These are phyloP conservation scores for Neonectria sp. DNA, from an alignment of 2,329 filamentous ascomycete genomes.

Conservation along the genomic window DNA sequence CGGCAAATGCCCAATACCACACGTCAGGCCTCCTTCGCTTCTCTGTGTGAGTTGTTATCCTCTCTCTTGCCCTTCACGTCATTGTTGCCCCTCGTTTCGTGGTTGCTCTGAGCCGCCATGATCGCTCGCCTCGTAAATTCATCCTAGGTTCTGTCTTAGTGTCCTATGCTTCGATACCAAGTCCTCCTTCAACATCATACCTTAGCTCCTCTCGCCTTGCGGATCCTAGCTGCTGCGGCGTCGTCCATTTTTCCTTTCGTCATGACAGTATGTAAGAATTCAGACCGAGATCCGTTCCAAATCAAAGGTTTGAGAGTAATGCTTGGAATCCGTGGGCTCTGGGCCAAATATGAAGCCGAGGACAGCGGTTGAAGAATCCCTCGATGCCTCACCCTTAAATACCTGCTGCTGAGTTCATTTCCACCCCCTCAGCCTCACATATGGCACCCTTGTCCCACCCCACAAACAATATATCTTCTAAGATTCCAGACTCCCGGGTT, in stretches of 20 bases:
- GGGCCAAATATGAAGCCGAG: not conserved
- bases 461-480: conserved; percentile 10
- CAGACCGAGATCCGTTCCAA: not conserved
- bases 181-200: conserved; percentile 43
- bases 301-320: not conserved
- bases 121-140: conserved; percentile 54
- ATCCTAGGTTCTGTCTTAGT: conserved; percentile 46
- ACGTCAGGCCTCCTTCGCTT: conserved; percentile 8
- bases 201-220: conserved; percentile 58
- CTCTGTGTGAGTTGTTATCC: conserved; percentile 8
- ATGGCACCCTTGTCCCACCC: conserved; percentile 20
- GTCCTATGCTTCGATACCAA: not conserved
- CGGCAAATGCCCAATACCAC: not conserved
- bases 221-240: conserved; percentile 58
- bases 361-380: not conserved
- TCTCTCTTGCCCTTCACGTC: conserved; percentile 15
- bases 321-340: not conserved
- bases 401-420: conserved; percentile 12
- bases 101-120: conserved; percentile 53
- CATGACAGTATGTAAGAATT: conserved; percentile 14
- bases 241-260: conserved; percentile 58
- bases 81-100: conserved; percentile 32
- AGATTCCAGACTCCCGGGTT: conserved; percentile 1
- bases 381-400: conserved; percentile 10
- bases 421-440: conserved; percentile 26